Conservation (phyloP, 345 rosid genomes). For the Hirschfeldia incana region DNA sequence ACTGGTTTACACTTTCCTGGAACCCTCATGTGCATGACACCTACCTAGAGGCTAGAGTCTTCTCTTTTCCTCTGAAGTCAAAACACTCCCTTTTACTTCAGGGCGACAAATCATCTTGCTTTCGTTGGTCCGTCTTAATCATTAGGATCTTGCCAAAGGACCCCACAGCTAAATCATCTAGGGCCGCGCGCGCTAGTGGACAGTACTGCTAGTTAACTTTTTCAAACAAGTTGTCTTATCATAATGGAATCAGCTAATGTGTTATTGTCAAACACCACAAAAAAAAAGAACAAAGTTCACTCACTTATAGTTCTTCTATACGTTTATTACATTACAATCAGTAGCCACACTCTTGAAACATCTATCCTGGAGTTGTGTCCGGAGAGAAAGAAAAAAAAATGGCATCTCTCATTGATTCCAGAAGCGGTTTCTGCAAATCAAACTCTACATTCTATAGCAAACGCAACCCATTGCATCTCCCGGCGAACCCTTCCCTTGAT, state of each 20-base stretch:
- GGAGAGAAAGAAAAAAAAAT: not conserved
- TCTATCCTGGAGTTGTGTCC: not conserved
- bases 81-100: too few species aligned
- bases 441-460: constrained; percentile 66
- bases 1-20: not conserved
- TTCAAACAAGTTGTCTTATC: too few species aligned
- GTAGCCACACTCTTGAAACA: not conserved
- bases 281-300: not conserved
- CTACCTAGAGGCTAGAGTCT: too few species aligned
- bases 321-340: not conserved
- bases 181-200: not conserved
- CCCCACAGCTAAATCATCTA: not conserved
- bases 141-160: not conserved
- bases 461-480: constrained; percentile 53
- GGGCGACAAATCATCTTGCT: not conserved
- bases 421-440: constrained; percentile 62
- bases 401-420: constrained; percentile 25
- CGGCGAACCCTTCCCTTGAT: constrained; percentile 52
- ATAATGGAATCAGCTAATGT: not conserved
- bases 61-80: too few species aligned
- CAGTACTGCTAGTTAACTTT: not conserved
- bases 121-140: not conserved
- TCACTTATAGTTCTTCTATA: not conserved
- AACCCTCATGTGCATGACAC: not conserved
- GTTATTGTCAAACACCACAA: not conserved